Evolutionary conservation across 2,329 filamentous ascomycete species (phyloP).

Genomic region (Fusarium circinatum): DNA sequence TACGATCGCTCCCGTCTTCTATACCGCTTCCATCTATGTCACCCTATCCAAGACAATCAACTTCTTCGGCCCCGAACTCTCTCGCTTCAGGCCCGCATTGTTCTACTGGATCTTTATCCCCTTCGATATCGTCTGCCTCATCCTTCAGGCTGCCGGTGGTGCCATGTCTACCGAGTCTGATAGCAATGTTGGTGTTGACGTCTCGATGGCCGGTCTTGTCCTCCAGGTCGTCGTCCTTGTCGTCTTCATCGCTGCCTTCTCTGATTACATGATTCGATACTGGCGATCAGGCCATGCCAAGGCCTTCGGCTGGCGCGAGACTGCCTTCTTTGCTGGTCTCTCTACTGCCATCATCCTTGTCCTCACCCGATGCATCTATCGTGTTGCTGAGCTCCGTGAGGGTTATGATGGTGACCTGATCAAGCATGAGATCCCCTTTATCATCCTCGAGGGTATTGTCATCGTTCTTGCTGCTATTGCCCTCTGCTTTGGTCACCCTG

Average conservation of each 20-base stretch:
- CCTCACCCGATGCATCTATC: slow-evolving; percentile 70
- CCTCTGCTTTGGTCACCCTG: slow-evolving; percentile 56
- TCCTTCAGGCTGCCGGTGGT: slow-evolving; percentile 67
- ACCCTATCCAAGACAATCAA: slow-evolving; percentile 61
- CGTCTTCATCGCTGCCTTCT: slow-evolving; percentile 60
- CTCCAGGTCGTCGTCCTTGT: slow-evolving; percentile 68
- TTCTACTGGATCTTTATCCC: slow-evolving; percentile 64
- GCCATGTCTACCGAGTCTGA: slow-evolving; percentile 56
- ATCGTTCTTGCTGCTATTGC: slow-evolving; percentile 51
- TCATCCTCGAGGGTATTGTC: slow-evolving; percentile 61
- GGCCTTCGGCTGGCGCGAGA: slow-evolving; percentile 45
- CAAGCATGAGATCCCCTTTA: slow-evolving; percentile 61
- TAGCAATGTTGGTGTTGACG: slow-evolving; percentile 52
- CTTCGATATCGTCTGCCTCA: slow-evolving; percentile 66
- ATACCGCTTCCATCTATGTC: slow-evolving; percentile 73
- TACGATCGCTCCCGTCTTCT: slow-evolving; percentile 59
- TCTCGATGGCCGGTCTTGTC: slow-evolving; percentile 63
- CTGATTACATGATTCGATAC: slow-evolving; percentile 62
- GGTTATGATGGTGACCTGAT: slow-evolving; percentile 69
- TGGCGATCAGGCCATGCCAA: slow-evolving; percentile 42
- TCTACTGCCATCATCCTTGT: slow-evolving; percentile 66
- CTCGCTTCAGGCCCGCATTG: slow-evolving; percentile 55
- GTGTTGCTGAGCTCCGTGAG: slow-evolving; percentile 72
- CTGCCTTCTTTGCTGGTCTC: slow-evolving; percentile 63
- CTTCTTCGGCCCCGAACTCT: slow-evolving; percentile 52